Conservation (phyloP, 768 basidiomycete genomes). For the Suillus plorans region DNA sequence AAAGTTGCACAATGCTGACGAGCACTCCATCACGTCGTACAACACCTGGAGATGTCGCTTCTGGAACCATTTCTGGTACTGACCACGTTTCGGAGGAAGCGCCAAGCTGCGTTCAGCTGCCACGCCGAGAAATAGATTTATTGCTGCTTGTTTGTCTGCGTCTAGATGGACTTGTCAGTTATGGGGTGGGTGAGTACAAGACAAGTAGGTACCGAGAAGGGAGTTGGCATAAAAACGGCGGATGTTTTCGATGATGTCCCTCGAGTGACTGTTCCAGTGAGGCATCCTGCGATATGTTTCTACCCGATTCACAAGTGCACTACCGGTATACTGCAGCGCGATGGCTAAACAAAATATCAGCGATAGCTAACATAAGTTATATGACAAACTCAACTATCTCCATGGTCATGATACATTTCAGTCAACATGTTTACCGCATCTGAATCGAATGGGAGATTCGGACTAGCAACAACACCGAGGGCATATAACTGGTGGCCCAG, state of each 20-base stretch:
- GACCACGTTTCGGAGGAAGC: constrained; percentile 55
- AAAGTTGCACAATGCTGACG: constrained; percentile 58
- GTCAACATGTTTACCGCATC: constrained; percentile 96
- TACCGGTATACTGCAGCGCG: constrained; percentile 95
- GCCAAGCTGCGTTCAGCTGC: constrained; percentile 46
- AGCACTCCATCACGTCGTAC: constrained; percentile 68
- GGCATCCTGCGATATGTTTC: constrained; percentile 95
- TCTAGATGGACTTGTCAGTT: constrained; percentile 45
- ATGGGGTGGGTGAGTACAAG: neutral
- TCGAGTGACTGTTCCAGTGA: constrained; percentile 96
- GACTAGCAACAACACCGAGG: constrained; percentile 82
- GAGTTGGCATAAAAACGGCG: constrained; percentile 95
- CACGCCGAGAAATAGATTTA: constrained; percentile 94
- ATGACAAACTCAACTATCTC: constrained; percentile 67
- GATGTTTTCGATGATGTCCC: constrained; percentile 95
- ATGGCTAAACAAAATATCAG: constrained; percentile 54
- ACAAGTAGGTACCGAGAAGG: constrained; percentile 58
- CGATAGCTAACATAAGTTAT: neutral
- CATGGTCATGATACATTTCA: constrained; percentile 98
- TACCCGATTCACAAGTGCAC: constrained; percentile 92
- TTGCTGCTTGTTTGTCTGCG: constrained; percentile 95
- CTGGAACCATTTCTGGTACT: constrained; percentile 86
- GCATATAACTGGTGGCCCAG: constrained; percentile 95
- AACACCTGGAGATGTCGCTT: constrained; percentile 65
- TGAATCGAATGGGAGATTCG: constrained; percentile 86